Base-by-base conservation (phyloP, 2,329 filamentous ascomycete genomes). In the Atkinsonella texensis region DNA sequence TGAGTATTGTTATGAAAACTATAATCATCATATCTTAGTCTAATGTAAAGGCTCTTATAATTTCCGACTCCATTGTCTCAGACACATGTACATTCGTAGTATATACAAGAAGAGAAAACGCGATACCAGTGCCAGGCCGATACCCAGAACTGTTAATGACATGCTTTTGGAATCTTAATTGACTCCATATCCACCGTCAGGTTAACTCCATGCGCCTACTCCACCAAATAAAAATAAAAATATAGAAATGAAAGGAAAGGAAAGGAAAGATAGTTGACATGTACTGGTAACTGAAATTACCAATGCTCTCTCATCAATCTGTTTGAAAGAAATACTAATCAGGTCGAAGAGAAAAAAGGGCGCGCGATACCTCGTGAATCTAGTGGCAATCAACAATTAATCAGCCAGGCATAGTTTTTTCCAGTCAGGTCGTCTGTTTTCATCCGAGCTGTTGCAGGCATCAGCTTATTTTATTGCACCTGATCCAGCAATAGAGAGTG, bases 161-260 rank as follows among this genome's bases (percentile, higher is more conserved):
- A 28, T 28, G 28, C 28, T 28, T 28, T 28, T 1, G 28, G 28
- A 28, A 28, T 28, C 28, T 12, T 15, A 12, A 11, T 13, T 23
- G 41, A 23, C 7, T 46, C n/a, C n/a, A 43, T 49, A 8, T n/a
- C 1, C n/a, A 12, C 28, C 28, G 35, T 23, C 17, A 17, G 7
- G 10, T 23, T 12, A 43, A 49, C 48, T 44, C 48, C 48, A 18
- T 44, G 48, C 48, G 41, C 48, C 48, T 50, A 18, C 42, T 31
- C 32, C 48, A 12, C 13, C 12, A 31, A 45, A 45, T 8, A 50
- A 7, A 35, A 12, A 12, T 3, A 46, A 7, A 0, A 12, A 12
- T 3, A 46, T 3, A 0, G 32, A n/a, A 17, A 23, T n/a, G 18
- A 41, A 9, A 38, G 23, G 35, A 6, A n/a, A 32, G 5, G n/a